Base-by-base conservation (phyloP, 2,329 filamentous ascomycete genomes). In the Chaetomium globosum region DNA sequence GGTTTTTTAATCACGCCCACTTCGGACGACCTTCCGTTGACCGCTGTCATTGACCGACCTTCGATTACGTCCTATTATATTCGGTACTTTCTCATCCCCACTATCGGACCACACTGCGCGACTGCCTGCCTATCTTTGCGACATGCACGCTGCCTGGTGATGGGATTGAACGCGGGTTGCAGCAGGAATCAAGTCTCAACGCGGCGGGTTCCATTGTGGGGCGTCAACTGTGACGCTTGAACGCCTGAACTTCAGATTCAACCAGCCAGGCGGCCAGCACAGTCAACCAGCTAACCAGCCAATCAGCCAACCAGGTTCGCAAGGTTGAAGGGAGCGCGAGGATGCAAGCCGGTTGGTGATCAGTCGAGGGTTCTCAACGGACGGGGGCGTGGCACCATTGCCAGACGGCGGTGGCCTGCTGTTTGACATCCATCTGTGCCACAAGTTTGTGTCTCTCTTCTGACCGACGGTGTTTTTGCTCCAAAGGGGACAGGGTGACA, bases 331-430 rank as follows among this genome's bases (percentile, higher is more conserved):
- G 13, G 28, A 30, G 7, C n/a, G 28, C 19, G 26, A 53, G 51
- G 19, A 53, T 28, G 26, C 23, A 28, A 30, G 51, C 26, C 26
- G 13, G 26, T 53, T 53, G 51, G 26, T 28, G 51, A 53, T 53
- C 51, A 19, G 23, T 19, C n/a, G 46, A 48, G 10, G 46, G 21
- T 8, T 10, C 21, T 23, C n/a, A 23, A 48, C 59, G 23, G 49
- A 19, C 23, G 16, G 61, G 43, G 53, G 39, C 16, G 61, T 63
- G 43, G 43, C 43, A 63, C 54, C 59, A 55, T 62, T 48, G 51
- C 59, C 26, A 56, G 49, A 23, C 52, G 26, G 26, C 26, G 51
- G n/a, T 48, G 51, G 28, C 31, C 31, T n/a, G 59, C 31, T n/a
- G 59, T 55, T n/a, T 31, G 33, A 55, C 46, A 23, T 48, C n/a